Conservation (phyloP, 2,329 filamentous ascomycete species). For the Diaporthe citrichinensis region DNA sequence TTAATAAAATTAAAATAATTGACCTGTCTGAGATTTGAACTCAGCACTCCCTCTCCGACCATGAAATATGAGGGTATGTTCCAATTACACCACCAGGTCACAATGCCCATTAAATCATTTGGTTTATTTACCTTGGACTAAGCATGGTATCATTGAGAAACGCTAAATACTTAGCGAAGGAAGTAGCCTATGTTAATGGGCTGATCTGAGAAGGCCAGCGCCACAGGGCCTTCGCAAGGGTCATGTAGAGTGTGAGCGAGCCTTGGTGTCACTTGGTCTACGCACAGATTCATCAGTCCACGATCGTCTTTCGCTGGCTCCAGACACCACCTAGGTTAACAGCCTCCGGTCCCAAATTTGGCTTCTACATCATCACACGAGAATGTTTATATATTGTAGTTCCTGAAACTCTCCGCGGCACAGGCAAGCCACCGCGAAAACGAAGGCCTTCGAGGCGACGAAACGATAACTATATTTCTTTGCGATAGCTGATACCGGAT, state of each 20-base stretch:
- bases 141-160: neutral
- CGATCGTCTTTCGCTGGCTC: neutral
- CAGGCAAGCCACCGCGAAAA: neutral
- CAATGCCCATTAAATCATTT: too few species aligned
- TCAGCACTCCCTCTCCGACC: neutral
- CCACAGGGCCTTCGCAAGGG: neutral
- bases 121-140: neutral
- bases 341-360: neutral
- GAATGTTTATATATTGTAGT: neutral
- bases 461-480: neutral
- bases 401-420: neutral
- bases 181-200: neutral
- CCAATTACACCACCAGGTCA: neutral
- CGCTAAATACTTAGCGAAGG: neutral
- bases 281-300: neutral
- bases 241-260: neutral
- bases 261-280: neutral
- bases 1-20: neutral
- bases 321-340: neutral
- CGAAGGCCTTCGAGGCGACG: neutral
- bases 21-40: neutral
- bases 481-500: neutral
- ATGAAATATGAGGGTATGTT: neutral
- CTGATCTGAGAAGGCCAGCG: neutral
- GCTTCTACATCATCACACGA: neutral